These are phyloP conservation scores for Moesziomyces antarcticus DNA, from an alignment of 1,284 basidiomycete genomes.

Conservation along the genomic window DNA sequence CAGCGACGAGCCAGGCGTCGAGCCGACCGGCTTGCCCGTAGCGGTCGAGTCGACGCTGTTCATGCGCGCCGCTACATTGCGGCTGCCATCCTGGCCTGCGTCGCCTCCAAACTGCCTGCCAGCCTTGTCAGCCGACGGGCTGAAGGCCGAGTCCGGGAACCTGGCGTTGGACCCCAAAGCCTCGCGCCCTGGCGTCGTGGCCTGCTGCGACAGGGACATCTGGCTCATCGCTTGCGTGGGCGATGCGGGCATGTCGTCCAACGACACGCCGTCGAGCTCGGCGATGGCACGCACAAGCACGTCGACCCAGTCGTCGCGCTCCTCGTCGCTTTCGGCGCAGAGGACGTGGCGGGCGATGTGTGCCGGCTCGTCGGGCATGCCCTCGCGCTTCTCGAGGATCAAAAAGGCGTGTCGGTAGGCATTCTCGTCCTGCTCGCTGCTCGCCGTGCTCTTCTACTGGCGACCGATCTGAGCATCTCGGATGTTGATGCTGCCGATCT, in stretches of 20 bases:
- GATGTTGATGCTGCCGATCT: constrained; percentile 87
- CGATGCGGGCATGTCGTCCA: constrained; percentile 26
- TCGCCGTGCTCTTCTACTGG: constrained; percentile 71
- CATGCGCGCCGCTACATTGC: constrained; percentile 13
- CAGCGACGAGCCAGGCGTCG: constrained; percentile 17
- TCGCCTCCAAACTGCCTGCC: constrained; percentile 13
- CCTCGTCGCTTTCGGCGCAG: constrained; percentile 92
- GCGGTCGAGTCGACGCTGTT: constrained; percentile 37
- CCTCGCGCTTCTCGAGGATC: constrained; percentile 84
- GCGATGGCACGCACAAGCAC: constrained; percentile 74
- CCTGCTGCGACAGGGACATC: constrained; percentile 31
- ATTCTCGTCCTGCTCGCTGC: constrained; percentile 76
- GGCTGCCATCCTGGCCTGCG: constrained; percentile 17
- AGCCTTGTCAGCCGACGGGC: constrained; percentile 24
- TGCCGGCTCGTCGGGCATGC: constrained; percentile 62
- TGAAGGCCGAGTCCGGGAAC: constrained; percentile 22
- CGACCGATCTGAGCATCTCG: constrained; percentile 87
- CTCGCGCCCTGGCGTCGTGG: constrained; percentile 19
- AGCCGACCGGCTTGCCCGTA: constrained; percentile 16
- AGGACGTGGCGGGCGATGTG: constrained; percentile 86
- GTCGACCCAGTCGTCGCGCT: constrained; percentile 93
- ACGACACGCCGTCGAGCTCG: constrained; percentile 32
- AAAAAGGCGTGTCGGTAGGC: constrained; percentile 97
- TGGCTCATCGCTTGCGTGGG: constrained; percentile 41
- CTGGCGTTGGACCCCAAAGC: constrained; percentile 13